Base-by-base conservation (phyloP, 495 filamentous ascomycete species). In the Jackrogersella minutella region DNA sequence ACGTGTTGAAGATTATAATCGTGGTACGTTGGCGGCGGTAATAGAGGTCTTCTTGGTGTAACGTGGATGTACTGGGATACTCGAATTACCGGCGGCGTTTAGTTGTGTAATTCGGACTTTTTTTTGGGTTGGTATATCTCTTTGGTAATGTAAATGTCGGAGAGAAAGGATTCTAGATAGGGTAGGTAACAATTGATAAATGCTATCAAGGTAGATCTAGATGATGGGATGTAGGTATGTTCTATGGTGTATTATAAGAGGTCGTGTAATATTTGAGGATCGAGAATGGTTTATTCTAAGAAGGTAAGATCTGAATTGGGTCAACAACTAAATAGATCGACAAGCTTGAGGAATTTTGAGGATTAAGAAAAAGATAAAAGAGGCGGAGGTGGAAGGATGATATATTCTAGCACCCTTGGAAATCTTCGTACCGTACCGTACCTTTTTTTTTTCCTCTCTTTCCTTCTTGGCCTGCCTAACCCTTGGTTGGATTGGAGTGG, bases 301-400 rank as follows among this genome's bases (percentile, higher is more conserved):
- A 16, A 51, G 34, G 52, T 1, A n/a, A 33, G n/a, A 41, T 22
- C 17, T 30, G 34, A 41, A 17, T 50, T 50, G 57, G 47, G 19
- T 66, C 34, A 41, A 49, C 24, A 31, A 64, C 26, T 22, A 39
- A 58, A 57, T 14, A 61, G 37, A 46, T 61, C 34, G 41, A 52
- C 43, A 52, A 59, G 19, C 55, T 56, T 68, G 59, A 17, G 50
- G 41, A 26, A 47, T 64, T 59, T 64, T 43, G 46, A 57, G 14
- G 37, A 56, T 37, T 43, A 50, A 50, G 22, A 53, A 61, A 61
- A 47, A 69, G 34, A 11, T 28, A 14, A 31, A 57, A 55, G 66
- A 69, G 60, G 66, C 55, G 66, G 66, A 64, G 44, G 60, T 44
- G 61, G 66, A 56, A n/a, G 56, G 60, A 69, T 69, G 66, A 69